Base-by-base conservation (phyloP, 225 moss, liverwort and hornwort species). In the Climacium dendroides region DNA sequence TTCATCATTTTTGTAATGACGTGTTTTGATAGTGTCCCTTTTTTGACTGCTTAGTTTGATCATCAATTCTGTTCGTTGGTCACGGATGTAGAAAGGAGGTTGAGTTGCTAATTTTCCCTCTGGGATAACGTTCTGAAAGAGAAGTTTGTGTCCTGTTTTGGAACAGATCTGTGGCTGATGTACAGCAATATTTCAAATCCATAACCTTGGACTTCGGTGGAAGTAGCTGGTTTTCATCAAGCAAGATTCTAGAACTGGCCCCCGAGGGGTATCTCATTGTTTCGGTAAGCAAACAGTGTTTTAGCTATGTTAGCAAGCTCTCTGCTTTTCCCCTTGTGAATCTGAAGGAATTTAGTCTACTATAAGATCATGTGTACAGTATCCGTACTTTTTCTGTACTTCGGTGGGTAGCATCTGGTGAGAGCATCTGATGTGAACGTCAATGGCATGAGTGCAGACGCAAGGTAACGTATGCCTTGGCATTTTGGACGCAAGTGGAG, bases 401-500 rank as follows among this genome's bases (percentile, higher is more conserved):
- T 53, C 34, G 26, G 59, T 75, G 12, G 41, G 39, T 48, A 60
- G 37, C 35, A 69, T 55, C 78, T 62, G 73, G 24, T 85, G 37
- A 39, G 62, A 52, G 32, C n/a, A 25, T 74, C 77, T 87, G 62
- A 89, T 82, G 43, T 43, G 23, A 74, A 57, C 52, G 14, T 81
- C 12, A 83, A 47, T 60, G 65, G 71, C 72, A 64, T 81, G 86
- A 81, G 16, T 85, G 90, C 94, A 98, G 98, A 92, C 91, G 47
- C 87, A 91, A 86, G 98, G 98, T 18, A 98, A 97, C 28, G 94
- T 98, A 63, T 98, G 98, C 88, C 91, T 98, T 71, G 98, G 97
- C 90, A 97, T 98, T 76, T 82, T 96, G 91, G 94, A 97, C 92
- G 94, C 96, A 72, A 93, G 93, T 71, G 95, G 94, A 88, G 93